Conservation (phyloP, 495 filamentous ascomycete species). For the Aspergillus cavernicola region DNA sequence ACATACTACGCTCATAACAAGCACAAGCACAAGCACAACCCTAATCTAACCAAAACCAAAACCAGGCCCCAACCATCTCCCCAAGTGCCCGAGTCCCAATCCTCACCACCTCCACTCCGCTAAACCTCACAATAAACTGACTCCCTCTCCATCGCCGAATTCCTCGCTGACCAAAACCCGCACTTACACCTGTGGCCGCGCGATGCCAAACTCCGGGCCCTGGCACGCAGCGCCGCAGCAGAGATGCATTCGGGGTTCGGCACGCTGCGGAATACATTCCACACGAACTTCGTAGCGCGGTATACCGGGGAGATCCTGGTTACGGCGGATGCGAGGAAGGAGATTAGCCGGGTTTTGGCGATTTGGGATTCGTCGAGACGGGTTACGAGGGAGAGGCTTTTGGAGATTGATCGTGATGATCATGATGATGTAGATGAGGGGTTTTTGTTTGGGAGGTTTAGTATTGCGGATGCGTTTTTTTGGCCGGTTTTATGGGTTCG, state of each 20-base stretch:
- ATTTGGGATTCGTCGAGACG: slow-evolving; percentile 4
- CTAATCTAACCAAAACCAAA: background rate
- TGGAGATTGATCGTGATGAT: slow-evolving; percentile 19
- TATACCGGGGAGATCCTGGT: slow-evolving; percentile 31
- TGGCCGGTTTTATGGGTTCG: slow-evolving; percentile 8
- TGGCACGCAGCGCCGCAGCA: slow-evolving; percentile 47
- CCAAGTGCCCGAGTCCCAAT: slow-evolving; percentile 32
- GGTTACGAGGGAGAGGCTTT: slow-evolving; percentile 21
- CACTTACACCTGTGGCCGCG: slow-evolving; percentile 43
- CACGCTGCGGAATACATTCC: slow-evolving; percentile 38
- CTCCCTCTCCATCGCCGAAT: slow-evolving; percentile 53
- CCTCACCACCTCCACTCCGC: slow-evolving; percentile 23
- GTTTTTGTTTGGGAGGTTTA: slow-evolving; percentile 7
- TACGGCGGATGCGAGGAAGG: slow-evolving; percentile 20
- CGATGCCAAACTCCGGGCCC: slow-evolving; percentile 40
- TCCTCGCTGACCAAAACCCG: slow-evolving; percentile 47
- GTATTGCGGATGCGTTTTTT: slow-evolving; percentile 10
- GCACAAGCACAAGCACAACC: background rate
- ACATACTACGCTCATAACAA: background rate
- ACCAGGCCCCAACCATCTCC: slow-evolving; percentile 24
- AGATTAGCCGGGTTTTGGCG: slow-evolving; percentile 23
- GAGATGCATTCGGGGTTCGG: slow-evolving; percentile 56
- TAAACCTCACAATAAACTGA: slow-evolving; percentile 37
- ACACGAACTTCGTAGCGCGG: slow-evolving; percentile 41
- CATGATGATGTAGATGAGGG: slow-evolving; percentile 6